Conservation (phyloP, 208 protist genomes). For the Novymonas esmeraldas region DNA sequence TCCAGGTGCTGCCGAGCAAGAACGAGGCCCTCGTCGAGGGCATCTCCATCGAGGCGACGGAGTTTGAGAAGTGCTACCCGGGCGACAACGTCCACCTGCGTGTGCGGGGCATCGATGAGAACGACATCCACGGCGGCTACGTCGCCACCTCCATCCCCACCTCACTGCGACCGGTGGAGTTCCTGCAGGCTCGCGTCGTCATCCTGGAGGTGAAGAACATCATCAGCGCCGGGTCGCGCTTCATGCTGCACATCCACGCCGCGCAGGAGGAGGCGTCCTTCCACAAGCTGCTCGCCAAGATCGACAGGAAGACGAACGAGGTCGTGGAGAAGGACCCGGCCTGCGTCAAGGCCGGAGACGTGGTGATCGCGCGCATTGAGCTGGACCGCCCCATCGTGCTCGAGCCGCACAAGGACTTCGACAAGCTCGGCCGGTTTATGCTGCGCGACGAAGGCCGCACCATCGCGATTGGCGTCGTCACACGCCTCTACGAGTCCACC, state of each 20-base stretch:
- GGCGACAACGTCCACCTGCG: constrained; percentile 94
- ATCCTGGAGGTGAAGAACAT: constrained; percentile 96
- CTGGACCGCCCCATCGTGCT: constrained; percentile 86
- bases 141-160: constrained; percentile 89
- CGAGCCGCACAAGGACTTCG: constrained; percentile 94
- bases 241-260: constrained; percentile 96
- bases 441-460: constrained; percentile 95
- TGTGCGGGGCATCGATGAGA: constrained; percentile 90
- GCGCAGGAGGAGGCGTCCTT: constrained; percentile 93
- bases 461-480: constrained; percentile 90
- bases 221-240: constrained; percentile 93
- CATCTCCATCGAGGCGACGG: constrained; percentile 89
- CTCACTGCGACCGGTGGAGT: constrained; percentile 84
- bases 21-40: constrained; percentile 80
- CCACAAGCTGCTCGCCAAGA: constrained; percentile 88
- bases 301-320: constrained; percentile 94
- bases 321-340: constrained; percentile 92
- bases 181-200: constrained; percentile 95
- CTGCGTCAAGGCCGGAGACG: constrained; percentile 93
- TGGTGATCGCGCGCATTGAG: constrained; percentile 92
- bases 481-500: constrained; percentile 87
- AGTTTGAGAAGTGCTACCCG: constrained; percentile 88
- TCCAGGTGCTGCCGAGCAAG: constrained; percentile 86
- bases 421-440: constrained; percentile 97
- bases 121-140: constrained; percentile 85